phyloP scores from a whole-genome alignment of 2,329 filamentous ascomycete genomes.

The Hypoxylon sp. region DNA sequence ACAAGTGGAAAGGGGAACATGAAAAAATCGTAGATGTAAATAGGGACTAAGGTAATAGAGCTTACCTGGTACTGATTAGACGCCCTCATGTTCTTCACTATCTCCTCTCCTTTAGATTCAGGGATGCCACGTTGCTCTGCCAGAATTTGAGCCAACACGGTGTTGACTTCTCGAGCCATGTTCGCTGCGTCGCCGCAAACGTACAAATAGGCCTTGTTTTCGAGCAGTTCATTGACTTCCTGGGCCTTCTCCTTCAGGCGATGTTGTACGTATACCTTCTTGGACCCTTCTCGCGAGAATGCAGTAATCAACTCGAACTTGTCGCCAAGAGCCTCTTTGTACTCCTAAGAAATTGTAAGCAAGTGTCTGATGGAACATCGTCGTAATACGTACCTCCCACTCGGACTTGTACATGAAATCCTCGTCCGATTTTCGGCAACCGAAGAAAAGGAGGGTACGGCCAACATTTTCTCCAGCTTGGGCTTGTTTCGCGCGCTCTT shows the following conservation, averaged over 20 bases:
- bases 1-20: neutral
- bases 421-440: constrained; percentile 85
- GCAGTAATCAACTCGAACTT: constrained; percentile 91
- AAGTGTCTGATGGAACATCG: neutral
- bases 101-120: constrained; percentile 89
- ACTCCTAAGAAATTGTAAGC: constrained; percentile 67
- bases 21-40: constrained; percentile 7
- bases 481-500: constrained; percentile 87
- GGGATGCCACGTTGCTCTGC: constrained; percentile 82
- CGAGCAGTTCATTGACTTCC: constrained; percentile 86
- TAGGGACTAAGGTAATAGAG: constrained; percentile 25
- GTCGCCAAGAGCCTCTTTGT: constrained; percentile 83
- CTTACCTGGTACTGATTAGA: constrained; percentile 94
- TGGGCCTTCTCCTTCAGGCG: constrained; percentile 82
- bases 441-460: constrained; percentile 91
- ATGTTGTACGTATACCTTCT: constrained; percentile 98
- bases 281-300: constrained; percentile 86
- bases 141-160: constrained; percentile 86
- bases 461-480: constrained; percentile 84
- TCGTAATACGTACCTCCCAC: constrained; percentile 77
- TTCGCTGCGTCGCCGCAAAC: constrained; percentile 97
- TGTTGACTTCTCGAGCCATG: constrained; percentile 94
- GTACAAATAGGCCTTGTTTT: constrained; percentile 92
- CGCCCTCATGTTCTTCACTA: constrained; percentile 96
- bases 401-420: constrained; percentile 93